Conservation (phyloP, 2,329 filamentous ascomycete species). For the Dactylellina parvicollis region DNA sequence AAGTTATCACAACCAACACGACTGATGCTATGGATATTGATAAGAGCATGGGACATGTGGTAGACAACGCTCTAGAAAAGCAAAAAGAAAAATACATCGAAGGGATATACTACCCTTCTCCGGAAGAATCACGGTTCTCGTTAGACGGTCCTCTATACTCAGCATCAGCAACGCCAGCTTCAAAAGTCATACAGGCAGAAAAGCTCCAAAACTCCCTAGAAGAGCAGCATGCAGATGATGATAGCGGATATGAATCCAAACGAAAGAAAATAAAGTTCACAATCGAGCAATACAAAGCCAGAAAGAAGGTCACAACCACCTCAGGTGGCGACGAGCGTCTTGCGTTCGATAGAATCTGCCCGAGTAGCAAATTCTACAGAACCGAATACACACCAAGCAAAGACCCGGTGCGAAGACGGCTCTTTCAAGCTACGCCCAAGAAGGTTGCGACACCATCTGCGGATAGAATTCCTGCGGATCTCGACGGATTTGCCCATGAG, state of each 20-base stretch:
- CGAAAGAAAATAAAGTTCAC: conserved; percentile 24
- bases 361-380: conserved; percentile 40
- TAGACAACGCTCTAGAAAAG: not conserved
- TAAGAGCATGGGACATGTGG: not conserved
- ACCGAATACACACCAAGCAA: not conserved
- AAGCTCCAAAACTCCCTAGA: not conserved
- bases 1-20: not conserved
- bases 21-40: not conserved
- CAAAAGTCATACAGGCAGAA: not conserved
- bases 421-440: conserved; percentile 9
- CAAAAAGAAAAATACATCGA: not conserved
- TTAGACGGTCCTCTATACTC: not conserved
- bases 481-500: too few relatives aligned
- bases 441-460: not conserved
- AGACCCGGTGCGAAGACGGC: conserved; percentile 15
- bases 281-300: conserved; percentile 30
- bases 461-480: not conserved
- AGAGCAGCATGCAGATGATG: conserved; percentile 4
- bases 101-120: conserved; percentile 8
- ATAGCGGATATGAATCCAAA: conserved; percentile 24
- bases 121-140: not conserved
- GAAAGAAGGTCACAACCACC: not conserved
- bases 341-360: conserved; percentile 38
- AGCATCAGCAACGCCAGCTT: not conserved
- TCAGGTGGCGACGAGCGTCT: conserved; percentile 15